These are phyloP conservation scores for Colletotrichum cordylinicola DNA, from an alignment of 2,329 filamentous ascomycete species.

Conservation along the genomic window DNA sequence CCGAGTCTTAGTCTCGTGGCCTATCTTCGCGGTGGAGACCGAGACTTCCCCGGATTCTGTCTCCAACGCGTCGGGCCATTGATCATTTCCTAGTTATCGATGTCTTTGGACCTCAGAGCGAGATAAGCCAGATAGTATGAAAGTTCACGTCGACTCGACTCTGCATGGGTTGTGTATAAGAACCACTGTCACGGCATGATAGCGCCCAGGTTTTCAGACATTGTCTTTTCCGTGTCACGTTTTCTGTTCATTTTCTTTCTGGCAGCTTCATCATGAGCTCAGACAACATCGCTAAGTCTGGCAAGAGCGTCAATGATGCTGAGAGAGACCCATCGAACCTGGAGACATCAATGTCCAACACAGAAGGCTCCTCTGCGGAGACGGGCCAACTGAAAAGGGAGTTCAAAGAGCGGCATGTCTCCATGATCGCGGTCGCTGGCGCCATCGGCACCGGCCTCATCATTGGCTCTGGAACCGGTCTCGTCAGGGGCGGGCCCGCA, in stretches of 20 bases:
- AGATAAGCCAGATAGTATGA: neutral
- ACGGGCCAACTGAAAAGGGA: constrained; percentile 13
- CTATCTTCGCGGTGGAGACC: neutral
- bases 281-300: neutral
- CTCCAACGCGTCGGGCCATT: neutral
- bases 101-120: neutral
- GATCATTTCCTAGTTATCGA: too few species aligned
- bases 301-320: neutral
- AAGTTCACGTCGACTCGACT: neutral
- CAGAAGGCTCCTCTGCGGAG: neutral
- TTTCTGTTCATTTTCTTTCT: fast-evolving
- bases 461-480: constrained; percentile 54
- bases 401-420: constrained; percentile 33
- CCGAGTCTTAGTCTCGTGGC: neutral
- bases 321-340: neutral
- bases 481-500: constrained; percentile 52
- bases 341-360: neutral
- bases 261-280: neutral
- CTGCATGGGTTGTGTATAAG: neutral
- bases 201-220: neutral
- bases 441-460: constrained; percentile 49
- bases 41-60: neutral
- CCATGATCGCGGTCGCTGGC: constrained; percentile 43
- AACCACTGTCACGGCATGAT: neutral
- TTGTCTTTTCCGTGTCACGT: neutral